Conservation (phyloP, 2,329 filamentous ascomycete species). For the Ceratocystis cacaofunesta region DNA sequence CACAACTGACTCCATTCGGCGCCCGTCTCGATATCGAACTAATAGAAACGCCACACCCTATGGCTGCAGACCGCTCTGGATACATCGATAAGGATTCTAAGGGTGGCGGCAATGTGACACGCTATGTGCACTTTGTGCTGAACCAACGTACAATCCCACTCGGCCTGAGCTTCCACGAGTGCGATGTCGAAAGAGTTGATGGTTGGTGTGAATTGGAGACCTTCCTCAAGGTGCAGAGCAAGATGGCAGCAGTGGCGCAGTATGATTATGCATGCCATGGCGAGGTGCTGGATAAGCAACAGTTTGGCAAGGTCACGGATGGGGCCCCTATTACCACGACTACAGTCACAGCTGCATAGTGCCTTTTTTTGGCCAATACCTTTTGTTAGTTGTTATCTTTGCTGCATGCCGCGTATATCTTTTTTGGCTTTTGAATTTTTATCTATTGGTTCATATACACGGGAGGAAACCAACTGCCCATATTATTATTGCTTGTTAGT, state of each 20-base stretch:
- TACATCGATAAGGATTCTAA: constrained; percentile 36
- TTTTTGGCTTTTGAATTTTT: not conserved
- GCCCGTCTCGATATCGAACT: constrained; percentile 60
- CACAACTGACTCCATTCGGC: constrained; percentile 56
- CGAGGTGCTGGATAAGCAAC: constrained; percentile 26
- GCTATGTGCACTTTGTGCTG: constrained; percentile 58
- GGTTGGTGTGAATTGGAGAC: constrained; percentile 63
- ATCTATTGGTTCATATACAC: not conserved
- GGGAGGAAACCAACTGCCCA: not conserved
- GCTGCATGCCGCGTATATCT: not conserved
- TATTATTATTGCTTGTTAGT: not conserved
- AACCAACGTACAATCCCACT: constrained; percentile 62
- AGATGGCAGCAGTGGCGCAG: constrained; percentile 41
- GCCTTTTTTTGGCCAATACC: constrained; percentile 17
- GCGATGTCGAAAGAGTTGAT: constrained; percentile 46
- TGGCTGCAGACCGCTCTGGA: constrained; percentile 39
- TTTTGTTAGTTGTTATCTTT: constrained; percentile 12
- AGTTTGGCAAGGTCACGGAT: constrained; percentile 29
- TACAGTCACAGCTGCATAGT: constrained; percentile 18
- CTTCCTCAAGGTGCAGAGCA: constrained; percentile 48
- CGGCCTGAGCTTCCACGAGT: constrained; percentile 49
- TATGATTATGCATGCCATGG: constrained; percentile 55
- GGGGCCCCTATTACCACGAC: constrained; percentile 23
- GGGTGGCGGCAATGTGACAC: constrained; percentile 28
- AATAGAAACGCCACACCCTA: constrained; percentile 50